phyloP scores from a whole-genome alignment of 768 basidiomycete species.

The Kondoa malvinella region DNA sequence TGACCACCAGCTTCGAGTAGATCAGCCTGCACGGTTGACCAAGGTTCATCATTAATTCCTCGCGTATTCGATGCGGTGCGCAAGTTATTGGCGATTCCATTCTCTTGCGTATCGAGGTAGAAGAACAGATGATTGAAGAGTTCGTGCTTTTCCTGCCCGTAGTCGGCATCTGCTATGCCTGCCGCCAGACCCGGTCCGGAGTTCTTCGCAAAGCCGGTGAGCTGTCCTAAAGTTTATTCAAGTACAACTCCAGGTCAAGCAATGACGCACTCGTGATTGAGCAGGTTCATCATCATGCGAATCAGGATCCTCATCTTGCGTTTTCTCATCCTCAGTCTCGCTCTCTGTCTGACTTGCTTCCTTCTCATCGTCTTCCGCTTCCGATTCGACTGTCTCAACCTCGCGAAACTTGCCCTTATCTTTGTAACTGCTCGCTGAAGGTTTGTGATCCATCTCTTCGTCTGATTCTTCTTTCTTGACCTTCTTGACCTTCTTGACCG shows the following conservation, averaged over 20 bases:
- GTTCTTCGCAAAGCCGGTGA: background rate
- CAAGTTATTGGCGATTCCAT: constrained; percentile 9
- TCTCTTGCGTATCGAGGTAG: constrained; percentile 17
- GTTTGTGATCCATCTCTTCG: background rate
- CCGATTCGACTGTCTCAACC: background rate
- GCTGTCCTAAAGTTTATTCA: background rate
- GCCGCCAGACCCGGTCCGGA: background rate
- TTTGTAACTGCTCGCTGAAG: background rate
- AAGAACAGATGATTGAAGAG: constrained; percentile 16
- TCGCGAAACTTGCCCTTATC: background rate
- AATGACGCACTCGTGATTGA: background rate
- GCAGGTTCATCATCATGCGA: background rate
- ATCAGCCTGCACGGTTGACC: background rate
- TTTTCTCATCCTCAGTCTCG: background rate
- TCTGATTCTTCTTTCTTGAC: constrained; percentile 20
- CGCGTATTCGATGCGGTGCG: background rate
- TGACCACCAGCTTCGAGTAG: background rate
- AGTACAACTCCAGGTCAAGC: background rate
- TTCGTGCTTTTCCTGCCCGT: background rate
- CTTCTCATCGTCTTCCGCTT: background rate
- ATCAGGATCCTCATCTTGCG: background rate
- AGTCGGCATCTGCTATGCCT: background rate
- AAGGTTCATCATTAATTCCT: background rate
- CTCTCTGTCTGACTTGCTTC: background rate
- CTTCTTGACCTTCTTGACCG: constrained; percentile 11